Percentiles rank a stretch among this genome's conserved stretches.
phyloP scores from a whole-genome alignment of 148 eudicot genomes.

The Persicaria maculosa region DNA sequence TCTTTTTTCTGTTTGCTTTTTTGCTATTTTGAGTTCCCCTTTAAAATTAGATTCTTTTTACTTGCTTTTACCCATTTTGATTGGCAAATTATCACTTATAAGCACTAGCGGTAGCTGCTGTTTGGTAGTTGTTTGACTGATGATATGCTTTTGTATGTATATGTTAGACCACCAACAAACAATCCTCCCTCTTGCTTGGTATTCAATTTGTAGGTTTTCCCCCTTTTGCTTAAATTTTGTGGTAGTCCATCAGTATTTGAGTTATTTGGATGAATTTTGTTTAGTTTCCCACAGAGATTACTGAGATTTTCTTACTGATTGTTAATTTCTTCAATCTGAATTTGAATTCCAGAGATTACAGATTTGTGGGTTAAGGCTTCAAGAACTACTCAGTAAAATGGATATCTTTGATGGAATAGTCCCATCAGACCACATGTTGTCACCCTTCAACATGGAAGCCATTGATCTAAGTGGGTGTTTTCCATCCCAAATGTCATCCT shows the following conservation, averaged over 20 bases:
- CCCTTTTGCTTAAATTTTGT: not conserved
- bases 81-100: slow-evolving; percentile 14
- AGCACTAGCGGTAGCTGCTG: slow-evolving; percentile 6
- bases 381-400: slow-evolving; percentile 21
- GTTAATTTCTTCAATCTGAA: not conserved
- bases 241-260: no score
- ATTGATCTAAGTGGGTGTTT: slow-evolving; percentile 21
- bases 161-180: not conserved
- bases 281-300: no score
- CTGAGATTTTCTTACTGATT: not conserved
- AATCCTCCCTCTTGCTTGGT: not conserved
- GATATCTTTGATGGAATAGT: slow-evolving; percentile 14
- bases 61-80: slow-evolving; percentile 8
- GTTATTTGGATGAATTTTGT: no score
- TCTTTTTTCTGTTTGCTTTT: not conserved
- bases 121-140: slow-evolving; percentile 35
- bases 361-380: slow-evolving; percentile 46
- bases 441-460: slow-evolving; percentile 28
- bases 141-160: slow-evolving; percentile 58
- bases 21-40: not conserved
- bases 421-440: slow-evolving; percentile 23
- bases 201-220: not conserved
- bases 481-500: slow-evolving; percentile 30
- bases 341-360: slow-evolving; percentile 43
- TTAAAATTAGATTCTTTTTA: not conserved